Evolutionary conservation across 768 basidiomycete genomes (phyloP).

Genomic region (Boletus insuetus): DNA sequence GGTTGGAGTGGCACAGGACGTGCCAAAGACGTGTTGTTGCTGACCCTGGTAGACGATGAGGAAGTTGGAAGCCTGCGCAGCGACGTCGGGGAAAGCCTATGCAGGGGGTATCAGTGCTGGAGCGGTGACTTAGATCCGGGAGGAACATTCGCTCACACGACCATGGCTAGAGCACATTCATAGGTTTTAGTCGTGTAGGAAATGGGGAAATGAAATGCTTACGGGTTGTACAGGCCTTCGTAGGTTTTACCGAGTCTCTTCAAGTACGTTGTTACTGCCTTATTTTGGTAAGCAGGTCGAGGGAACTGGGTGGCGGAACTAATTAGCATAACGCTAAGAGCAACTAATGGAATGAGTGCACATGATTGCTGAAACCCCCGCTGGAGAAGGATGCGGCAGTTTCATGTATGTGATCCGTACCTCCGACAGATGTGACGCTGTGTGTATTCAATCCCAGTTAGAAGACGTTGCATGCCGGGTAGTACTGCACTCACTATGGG

Average conservation of each 20-base stretch:
- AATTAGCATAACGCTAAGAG: constrained; percentile 3
- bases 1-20: constrained; percentile 62
- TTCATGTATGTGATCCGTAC: constrained; percentile 59
- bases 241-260: constrained; percentile 47
- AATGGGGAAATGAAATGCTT: constrained; percentile 15
- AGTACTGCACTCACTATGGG: constrained; percentile 35
- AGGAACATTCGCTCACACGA: constrained; percentile 41
- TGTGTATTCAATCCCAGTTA: background rate
- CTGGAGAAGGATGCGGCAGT: constrained; percentile 60
- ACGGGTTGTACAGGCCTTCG: constrained; percentile 60
- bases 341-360: constrained; percentile 24
- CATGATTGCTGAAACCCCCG: constrained; percentile 72
- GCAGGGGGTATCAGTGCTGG: too few species aligned
- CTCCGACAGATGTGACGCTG: constrained; percentile 74
- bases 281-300: constrained; percentile 53
- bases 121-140: too few species aligned
- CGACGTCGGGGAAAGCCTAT: constrained; percentile 63
- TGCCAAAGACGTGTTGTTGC: constrained; percentile 42
- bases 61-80: constrained; percentile 55
- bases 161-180: constrained; percentile 37
- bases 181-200: background rate
- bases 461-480: constrained; percentile 5
- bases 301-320: constrained; percentile 37
- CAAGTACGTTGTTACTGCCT: constrained; percentile 44
- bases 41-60: constrained; percentile 43